Percentiles rank a stretch among this genome's conserved stretches.
Evolutionary conservation across 495 filamentous ascomycete genomes (phyloP).

Genomic region (Apiosordaria backusii): DNA sequence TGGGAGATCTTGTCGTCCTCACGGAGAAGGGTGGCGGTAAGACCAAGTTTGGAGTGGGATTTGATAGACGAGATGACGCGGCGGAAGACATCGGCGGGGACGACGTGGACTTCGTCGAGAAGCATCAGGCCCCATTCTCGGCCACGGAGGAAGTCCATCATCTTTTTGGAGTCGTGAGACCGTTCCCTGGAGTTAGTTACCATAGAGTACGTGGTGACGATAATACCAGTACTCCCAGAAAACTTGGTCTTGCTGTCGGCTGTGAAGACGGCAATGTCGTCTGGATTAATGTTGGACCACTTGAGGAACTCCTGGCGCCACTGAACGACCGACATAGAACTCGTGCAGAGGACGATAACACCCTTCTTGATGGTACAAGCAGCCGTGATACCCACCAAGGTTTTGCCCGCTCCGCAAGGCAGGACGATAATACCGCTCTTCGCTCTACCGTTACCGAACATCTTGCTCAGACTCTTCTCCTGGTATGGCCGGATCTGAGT

Average conservation of each 20-base stretch:
- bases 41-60: constrained; percentile 91
- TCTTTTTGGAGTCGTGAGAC: constrained; percentile 90
- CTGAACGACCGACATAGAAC: constrained; percentile 95
- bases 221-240: constrained; percentile 83
- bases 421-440: constrained; percentile 97
- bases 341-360: constrained; percentile 90
- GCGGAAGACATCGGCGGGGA: constrained; percentile 92
- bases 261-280: constrained; percentile 92
- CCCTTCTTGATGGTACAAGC: constrained; percentile 97
- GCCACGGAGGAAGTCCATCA: constrained; percentile 92
- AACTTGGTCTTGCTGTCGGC: constrained; percentile 91
- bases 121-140: constrained; percentile 99
- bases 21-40: constrained; percentile 90
- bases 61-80: constrained; percentile 88
- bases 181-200: constrained; percentile 82
- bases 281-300: constrained; percentile 95
- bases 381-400: constrained; percentile 92
- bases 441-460: constrained; percentile 97
- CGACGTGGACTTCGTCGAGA: constrained; percentile 97
- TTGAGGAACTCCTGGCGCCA: constrained; percentile 95
- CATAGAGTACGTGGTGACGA: constrained; percentile 98
- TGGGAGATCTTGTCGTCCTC: constrained; percentile 98
- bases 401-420: constrained; percentile 96
- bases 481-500: constrained; percentile 89
- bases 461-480: constrained; percentile 94